Base-by-base conservation (phyloP, 306 rosid genomes). In the Citrullus amarus region DNA sequence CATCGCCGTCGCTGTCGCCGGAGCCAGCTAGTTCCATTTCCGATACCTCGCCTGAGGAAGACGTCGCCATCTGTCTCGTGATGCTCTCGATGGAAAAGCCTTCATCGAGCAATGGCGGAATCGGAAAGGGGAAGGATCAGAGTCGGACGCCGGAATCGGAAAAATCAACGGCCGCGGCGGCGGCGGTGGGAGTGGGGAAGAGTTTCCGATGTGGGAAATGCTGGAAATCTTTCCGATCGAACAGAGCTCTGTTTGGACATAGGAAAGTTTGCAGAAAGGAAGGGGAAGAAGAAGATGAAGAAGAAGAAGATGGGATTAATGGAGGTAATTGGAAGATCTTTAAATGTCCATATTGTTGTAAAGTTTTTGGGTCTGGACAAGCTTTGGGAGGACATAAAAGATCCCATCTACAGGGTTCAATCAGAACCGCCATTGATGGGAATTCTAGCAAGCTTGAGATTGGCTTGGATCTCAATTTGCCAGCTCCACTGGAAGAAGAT, bases 311-410 rank as follows among this genome's bases (percentile, higher is more conserved):
- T 0, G 67, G 34, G 65, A 18, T 55, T 55, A 77, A 77, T 38
- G 86, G 76, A 58, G 83, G 68, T 57, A 58, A 85, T 14, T 86
- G 84, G 83, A 93, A 89, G 82, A 82, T 80, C 28, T 92, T 91
- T 4, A 84, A 92, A 79, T 93, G 98, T 36, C 93, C 93, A 0
- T 85, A 92, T 77, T 93, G 98, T 76, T 90, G 80, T 18, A 82
- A 97, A 86, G 89, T 90, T 8, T 93, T 93, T 68, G 76, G 90
- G 5, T 93, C 98, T 3, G 97, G 97, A 61, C 98, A 93, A 79
- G 98, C 98, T 1, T 89, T 93, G 1, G 98, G 98, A 3, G 98
- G 98, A 34, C 98, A 93, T 72, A 93, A 91, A 84, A 89, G 98
- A 82, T 90, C 96, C 5, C 98, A 93, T 82, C 86, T 90, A 12